Evolutionary conservation across 768 basidiomycete genomes (phyloP), one percentile per base, ranked within the genome.

Genomic region (Rhizopogon vulgaris): DNA sequence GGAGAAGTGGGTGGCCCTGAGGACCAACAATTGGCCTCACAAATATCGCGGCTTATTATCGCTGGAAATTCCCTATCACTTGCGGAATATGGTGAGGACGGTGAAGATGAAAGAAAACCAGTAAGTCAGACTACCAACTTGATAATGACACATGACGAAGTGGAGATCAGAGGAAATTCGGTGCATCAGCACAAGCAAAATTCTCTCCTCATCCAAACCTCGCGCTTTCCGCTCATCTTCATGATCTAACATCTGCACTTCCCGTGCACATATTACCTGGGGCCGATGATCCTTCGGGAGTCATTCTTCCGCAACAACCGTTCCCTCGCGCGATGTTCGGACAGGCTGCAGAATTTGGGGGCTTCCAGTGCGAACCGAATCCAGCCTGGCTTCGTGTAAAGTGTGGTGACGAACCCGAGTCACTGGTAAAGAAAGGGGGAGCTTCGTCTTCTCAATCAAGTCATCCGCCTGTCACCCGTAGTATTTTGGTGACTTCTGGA

Each of bases 311-410:
- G 3, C 96, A 99, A 65, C 96, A 96, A 61, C 78, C 91, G 0
- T 78, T 98, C 58, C 96, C 96, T 43, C 81, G 85, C 30, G 87
- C 91, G 6, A 94, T 98, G 87, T 87, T 99, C 55, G 83, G 90
- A 52, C 71, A 74, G 28, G 67, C 69, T 52, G 75, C 78, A 52
- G 72, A 71, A 30, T 81, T 78, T 51, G 72, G 80, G 25, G 78
- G 80, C 5, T 90, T 97, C 63, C 69, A 71, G 18, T 84, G 84
- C 60, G 87, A 89, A 69, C 94, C 92, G 9, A 99, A 98, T 63
- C 96, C 96, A 14, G 80, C 82, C 38, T 97, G 92, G 75, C 70
- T 96, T 45, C 82, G 81, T 49, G 60, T 96, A 18, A 76, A 70
- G 56, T 72, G 78, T 57, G 75, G 70, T 24, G 64, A 71, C 53